These are phyloP conservation scores for Tulasnella sp. DNA, from an alignment of 768 basidiomycete species.

Conservation along the genomic window DNA sequence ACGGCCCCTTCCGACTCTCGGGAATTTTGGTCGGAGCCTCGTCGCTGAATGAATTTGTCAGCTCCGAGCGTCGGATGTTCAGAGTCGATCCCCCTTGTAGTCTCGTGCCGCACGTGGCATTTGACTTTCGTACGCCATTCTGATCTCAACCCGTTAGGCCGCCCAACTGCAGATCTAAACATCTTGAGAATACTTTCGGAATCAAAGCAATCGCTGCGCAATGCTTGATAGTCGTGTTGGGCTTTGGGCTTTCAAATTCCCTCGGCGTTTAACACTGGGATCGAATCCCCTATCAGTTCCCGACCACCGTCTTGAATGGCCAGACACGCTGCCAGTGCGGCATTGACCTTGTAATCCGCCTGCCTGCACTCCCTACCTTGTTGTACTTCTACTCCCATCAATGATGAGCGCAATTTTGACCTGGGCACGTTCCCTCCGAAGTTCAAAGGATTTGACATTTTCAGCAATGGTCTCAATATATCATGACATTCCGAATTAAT, in stretches of 20 bases:
- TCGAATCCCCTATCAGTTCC: neutral
- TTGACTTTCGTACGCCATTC: neutral
- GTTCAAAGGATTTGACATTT: neutral
- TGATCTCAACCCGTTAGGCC: neutral
- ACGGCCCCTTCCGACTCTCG: neutral
- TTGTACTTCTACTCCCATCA: neutral
- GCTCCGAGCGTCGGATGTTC: neutral
- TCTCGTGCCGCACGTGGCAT: neutral
- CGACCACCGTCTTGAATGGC: neutral
- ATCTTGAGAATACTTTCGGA: neutral
- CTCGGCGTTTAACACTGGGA: neutral
- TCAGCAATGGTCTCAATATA: neutral
- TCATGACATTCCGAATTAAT: neutral
- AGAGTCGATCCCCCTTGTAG: neutral
- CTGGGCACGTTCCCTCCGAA: slow-evolving; percentile 4
- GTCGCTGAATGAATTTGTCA: neutral
- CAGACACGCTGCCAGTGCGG: neutral
- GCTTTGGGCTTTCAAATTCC: neutral
- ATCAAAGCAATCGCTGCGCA: neutral
- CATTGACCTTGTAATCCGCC: neutral
- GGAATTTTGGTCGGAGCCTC: neutral
- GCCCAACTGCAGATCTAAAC: neutral
- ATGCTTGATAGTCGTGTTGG: neutral
- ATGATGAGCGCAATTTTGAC: neutral
- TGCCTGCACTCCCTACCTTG: neutral